Conservation (phyloP, 1,139 yeast genomes). For the Hyphopichia wangnamkhiaoensis region DNA sequence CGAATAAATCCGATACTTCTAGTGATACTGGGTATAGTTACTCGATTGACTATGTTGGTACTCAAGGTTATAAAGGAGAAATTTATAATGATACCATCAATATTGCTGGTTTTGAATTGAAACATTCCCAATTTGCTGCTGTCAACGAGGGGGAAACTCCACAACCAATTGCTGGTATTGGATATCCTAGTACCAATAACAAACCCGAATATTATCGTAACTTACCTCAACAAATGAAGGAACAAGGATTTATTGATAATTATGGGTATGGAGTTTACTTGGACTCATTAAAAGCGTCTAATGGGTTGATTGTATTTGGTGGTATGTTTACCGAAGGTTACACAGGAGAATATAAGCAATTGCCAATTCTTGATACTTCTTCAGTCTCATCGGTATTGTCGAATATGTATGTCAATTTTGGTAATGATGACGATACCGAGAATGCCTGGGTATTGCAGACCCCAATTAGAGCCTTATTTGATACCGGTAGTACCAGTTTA, state of each 20-base stretch:
- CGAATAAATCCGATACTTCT: slow-evolving; percentile 2
- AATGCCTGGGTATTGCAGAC: slow-evolving; percentile 6
- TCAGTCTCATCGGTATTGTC: slow-evolving; percentile 6
- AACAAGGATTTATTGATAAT: slow-evolving; percentile 18
- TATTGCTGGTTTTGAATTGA: slow-evolving; percentile 10
- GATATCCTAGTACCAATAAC: slow-evolving; percentile 10
- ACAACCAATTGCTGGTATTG: slow-evolving; percentile 25
- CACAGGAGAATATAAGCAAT: slow-evolving; percentile 12
- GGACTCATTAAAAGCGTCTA: slow-evolving; percentile 9
- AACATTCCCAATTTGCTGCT: slow-evolving; percentile 20
- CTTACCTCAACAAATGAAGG: slow-evolving; percentile 20
- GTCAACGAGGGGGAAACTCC: slow-evolving; percentile 19
- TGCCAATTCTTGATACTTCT: slow-evolving; percentile 4
- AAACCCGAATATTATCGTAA: slow-evolving; percentile 13
- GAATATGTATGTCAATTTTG: slow-evolving; percentile 2
- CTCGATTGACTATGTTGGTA: slow-evolving; percentile 5
- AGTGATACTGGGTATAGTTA: slow-evolving; percentile 3
- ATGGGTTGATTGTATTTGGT: slow-evolving; percentile 24
- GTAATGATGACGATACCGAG: background rate
- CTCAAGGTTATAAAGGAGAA: slow-evolving; percentile 4
- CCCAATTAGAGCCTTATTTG: slow-evolving; percentile 6
- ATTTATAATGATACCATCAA: slow-evolving; percentile 5
- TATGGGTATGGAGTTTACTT: slow-evolving; percentile 21
- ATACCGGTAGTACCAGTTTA: slow-evolving; percentile 5
- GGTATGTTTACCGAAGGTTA: slow-evolving; percentile 24